Base-by-base conservation (phyloP, 2,329 filamentous ascomycete species). In the Diaporthe helianthi region DNA sequence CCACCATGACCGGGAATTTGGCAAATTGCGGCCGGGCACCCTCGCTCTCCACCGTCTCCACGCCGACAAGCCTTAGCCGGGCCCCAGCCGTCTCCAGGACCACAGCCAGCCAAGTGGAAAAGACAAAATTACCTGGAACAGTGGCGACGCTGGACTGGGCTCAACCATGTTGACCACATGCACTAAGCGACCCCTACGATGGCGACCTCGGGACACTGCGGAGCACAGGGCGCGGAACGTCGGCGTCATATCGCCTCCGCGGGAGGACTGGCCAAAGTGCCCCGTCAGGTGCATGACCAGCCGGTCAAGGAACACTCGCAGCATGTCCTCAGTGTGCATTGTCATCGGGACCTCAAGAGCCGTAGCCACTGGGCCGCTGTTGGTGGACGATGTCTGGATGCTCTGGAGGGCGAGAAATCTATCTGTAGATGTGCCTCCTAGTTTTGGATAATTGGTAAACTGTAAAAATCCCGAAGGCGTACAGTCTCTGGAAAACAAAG, bases 311-410 rank as follows among this genome's bases (percentile, higher is more conserved):
- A 58, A 38, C 54, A 58, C 44, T 17, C 54, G 36, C 15, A 58
- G n/a, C 54, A 58, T 58, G 22, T 29, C 36, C 36, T 58, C 54
- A 15, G 54, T 58, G 22, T 36, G 54, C 54, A 58, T 58, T 15
- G 54, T 58, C 54, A 58, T 58, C 17, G 54, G 54, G 7, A 36
- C 54, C 1, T 36, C 54, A 4, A 58, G 54, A 0, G 54, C 36
- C 15, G 29, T 24, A 2, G 33, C 44, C 22, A 44, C 36, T 12
- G 36, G 36, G 15, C 36, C 54, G 7, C 54, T 36, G 4, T 36
- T 17, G 4, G 36, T 4, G 9, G 36, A 8, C 2, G 6, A 4
- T 0, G 13, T 1, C 15, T 41, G 36, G 36, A 44, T 19, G 36
- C 54, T 29, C 36, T 58, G 54, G 17, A 58, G 54, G 0, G 54